These are phyloP conservation scores for Mortierella sp. DNA, from an alignment of 371 early-diverging fungal genomes.

Conservation along the genomic window DNA sequence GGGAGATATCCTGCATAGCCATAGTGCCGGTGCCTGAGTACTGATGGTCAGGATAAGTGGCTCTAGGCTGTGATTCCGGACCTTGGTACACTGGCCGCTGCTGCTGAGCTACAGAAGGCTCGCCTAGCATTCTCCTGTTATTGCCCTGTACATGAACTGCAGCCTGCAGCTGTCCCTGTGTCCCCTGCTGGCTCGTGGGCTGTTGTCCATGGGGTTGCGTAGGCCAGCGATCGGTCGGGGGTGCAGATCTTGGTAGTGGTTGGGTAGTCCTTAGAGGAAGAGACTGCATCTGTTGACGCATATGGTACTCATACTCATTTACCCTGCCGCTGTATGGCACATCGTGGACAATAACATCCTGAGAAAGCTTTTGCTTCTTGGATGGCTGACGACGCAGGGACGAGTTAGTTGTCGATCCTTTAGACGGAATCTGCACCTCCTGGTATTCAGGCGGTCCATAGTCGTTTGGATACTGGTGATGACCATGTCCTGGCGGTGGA, in stretches of 20 bases:
- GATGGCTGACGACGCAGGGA: slow-evolving; percentile 15
- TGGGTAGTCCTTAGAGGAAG: slow-evolving; percentile 10
- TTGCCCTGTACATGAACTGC: slow-evolving; percentile 4
- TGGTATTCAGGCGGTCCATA: slow-evolving; percentile 6
- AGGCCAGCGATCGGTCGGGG: slow-evolving; percentile 23
- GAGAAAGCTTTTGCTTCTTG: slow-evolving; percentile 34
- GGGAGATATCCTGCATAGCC: slow-evolving; percentile 11
- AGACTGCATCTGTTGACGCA: slow-evolving; percentile 26
- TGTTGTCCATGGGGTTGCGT: slow-evolving; percentile 19
- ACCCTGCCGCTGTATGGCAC: not conserved
- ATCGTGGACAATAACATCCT: slow-evolving; percentile 21
- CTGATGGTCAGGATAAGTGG: slow-evolving; percentile 15
- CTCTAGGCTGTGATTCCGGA: slow-evolving; percentile 8
- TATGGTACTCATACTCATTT: slow-evolving; percentile 28
- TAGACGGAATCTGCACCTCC: not conserved
- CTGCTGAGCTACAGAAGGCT: slow-evolving; percentile 3
- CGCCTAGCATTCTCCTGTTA: slow-evolving; percentile 12
- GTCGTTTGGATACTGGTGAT: slow-evolving; percentile 5
- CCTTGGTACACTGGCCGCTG: slow-evolving; percentile 7
- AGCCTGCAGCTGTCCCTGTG: slow-evolving; percentile 2
- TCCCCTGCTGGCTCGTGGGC: not conserved
- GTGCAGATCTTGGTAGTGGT: slow-evolving; percentile 12
- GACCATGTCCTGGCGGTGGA: slow-evolving; percentile 5
- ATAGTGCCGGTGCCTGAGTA: slow-evolving; percentile 1
- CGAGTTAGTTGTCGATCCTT: not conserved